A percentile compares a stretch with the other conserved stretches of the same genome.
phyloP scores from a whole-genome alignment of 192 early-diverging fungal genomes.

The Coemansia sp. region DNA sequence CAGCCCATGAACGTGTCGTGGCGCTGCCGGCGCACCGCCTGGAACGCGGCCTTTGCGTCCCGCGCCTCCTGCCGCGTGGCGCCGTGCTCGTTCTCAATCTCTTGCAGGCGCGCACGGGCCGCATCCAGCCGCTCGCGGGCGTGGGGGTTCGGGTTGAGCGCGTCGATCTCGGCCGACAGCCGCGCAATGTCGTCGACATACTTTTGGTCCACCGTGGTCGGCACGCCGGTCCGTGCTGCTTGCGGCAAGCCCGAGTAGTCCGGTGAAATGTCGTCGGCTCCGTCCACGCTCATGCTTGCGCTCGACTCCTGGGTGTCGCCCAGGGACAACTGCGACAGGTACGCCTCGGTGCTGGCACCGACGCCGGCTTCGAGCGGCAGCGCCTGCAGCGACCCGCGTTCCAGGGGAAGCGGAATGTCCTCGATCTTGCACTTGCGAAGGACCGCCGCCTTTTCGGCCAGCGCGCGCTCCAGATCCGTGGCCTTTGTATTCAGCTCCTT shows the following conservation, averaged over 20 bases:
- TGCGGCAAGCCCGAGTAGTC: constrained; percentile 34
- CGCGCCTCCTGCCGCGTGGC: constrained; percentile 73
- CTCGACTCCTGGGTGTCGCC: constrained; percentile 40
- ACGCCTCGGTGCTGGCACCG: constrained; percentile 33
- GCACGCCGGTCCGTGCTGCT: constrained; percentile 14
- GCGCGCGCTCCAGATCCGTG: constrained; percentile 69
- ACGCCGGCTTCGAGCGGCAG: constrained; percentile 59
- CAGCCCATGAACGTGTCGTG: constrained; percentile 74
- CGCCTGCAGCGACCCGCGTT: constrained; percentile 66
- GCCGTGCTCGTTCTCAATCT: constrained; percentile 82
- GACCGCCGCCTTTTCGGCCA: constrained; percentile 70
- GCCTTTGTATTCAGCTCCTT: constrained; percentile 34
- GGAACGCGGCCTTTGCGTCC: constrained; percentile 75
- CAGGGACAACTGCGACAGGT: constrained; percentile 41
- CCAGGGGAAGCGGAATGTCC: constrained; percentile 83
- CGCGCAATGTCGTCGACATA: constrained; percentile 26
- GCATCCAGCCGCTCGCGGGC: constrained; percentile 82
- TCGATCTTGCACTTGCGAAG: constrained; percentile 89
- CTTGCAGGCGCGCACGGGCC: constrained; percentile 68
- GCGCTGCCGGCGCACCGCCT: constrained; percentile 61
- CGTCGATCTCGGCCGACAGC: constrained; percentile 57
- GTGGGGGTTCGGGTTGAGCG: constrained; percentile 86
- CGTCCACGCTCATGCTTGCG: constrained; percentile 11
- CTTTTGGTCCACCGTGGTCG: constrained; percentile 24
- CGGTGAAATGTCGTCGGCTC: constrained; percentile 21